These are phyloP conservation scores for Pleurotus cornucopiae DNA, from an alignment of 768 basidiomycete species.

Conservation along the genomic window DNA sequence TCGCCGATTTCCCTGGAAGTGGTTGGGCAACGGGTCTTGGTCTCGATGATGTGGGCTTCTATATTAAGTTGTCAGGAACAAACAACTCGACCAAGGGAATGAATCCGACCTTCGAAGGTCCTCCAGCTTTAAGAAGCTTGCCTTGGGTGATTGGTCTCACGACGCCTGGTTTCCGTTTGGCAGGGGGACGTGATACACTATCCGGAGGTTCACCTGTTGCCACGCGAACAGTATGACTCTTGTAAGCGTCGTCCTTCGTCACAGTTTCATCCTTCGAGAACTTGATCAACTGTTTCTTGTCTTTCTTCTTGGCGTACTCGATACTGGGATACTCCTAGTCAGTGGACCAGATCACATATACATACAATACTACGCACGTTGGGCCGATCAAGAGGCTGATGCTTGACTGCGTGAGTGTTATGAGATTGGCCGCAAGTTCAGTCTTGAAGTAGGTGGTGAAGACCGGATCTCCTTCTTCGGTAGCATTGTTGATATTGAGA, in stretches of 20 bases:
- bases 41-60: slow-evolving; percentile 51
- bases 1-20: slow-evolving; percentile 54
- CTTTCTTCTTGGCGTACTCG: slow-evolving; percentile 95
- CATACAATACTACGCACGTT: slow-evolving; percentile 49
- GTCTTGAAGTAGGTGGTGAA: slow-evolving; percentile 95
- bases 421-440: slow-evolving; percentile 78
- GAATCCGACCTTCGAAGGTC: slow-evolving; percentile 54
- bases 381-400: slow-evolving; percentile 73
- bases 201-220: slow-evolving; percentile 81
- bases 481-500: slow-evolving; percentile 62
- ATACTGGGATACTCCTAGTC: slow-evolving; percentile 41
- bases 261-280: slow-evolving; percentile 88
- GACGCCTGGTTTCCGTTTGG: slow-evolving; percentile 84
- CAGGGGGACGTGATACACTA: slow-evolving; percentile 79
- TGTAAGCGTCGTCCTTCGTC: slow-evolving; percentile 77
- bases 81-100: neutral
- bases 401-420: slow-evolving; percentile 75
- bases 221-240: slow-evolving; percentile 88
- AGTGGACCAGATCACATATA: neutral
- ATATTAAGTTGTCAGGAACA: slow-evolving; percentile 7
- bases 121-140: slow-evolving; percentile 73
- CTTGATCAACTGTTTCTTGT: slow-evolving; percentile 85
- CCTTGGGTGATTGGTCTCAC: slow-evolving; percentile 84
- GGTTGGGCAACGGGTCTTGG: slow-evolving; percentile 63
- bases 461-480: slow-evolving; percentile 94